Evolutionary conservation across 2,329 filamentous ascomycete species (phyloP), one percentile per base, ranked within the genome.

Genomic region (Pseudogymnoascus sp.): DNA sequence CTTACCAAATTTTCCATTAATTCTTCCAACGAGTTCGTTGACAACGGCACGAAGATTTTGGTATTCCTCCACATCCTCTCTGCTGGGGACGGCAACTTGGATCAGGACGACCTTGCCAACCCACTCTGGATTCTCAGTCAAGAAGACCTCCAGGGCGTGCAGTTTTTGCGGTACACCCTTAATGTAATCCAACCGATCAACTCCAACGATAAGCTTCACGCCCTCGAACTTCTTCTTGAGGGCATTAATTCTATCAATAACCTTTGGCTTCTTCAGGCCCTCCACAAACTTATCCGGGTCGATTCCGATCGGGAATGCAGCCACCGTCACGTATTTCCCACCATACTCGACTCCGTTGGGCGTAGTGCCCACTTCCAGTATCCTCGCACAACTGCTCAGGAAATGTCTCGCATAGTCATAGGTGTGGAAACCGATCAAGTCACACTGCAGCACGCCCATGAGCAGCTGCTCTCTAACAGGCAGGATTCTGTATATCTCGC

Each of bases 381-480:
- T 94, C 66, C 93, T 88, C n/a, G 92, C 93, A 77, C 94, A 97
- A 72, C 90, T 93, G 77, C 92, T 96, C 67, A 99, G 78, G 78
- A 97, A 99, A 76, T 99, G 94, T 60, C 94, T 84, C n/a, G 92
- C 93, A 71, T 99, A 99, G 77, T 97, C 93, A 77, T 97, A 97
- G 29, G 94, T 99, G 76, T 99, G 94, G 79, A 99, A 97, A 33
- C 94, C 94, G 71, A 97, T 91, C 63, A 99, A 79, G 73, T 97
- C 94, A 78, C 93, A 96, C 73, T 96, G 89, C 35, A 99, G 81
- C 39, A 97, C 85, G 61, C 94, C 92, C 58, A 88, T 82, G 47
- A 99, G 82, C 59, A 97, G 86, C 70, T 91, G 87, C 72, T 96
- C 92, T 65, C 94, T 85, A 31, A 97, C 93, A 0, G 94, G 94